These are phyloP conservation scores for Fonsecaea monophora DNA, from an alignment of 2,329 filamentous ascomycete genomes.

Conservation along the genomic window DNA sequence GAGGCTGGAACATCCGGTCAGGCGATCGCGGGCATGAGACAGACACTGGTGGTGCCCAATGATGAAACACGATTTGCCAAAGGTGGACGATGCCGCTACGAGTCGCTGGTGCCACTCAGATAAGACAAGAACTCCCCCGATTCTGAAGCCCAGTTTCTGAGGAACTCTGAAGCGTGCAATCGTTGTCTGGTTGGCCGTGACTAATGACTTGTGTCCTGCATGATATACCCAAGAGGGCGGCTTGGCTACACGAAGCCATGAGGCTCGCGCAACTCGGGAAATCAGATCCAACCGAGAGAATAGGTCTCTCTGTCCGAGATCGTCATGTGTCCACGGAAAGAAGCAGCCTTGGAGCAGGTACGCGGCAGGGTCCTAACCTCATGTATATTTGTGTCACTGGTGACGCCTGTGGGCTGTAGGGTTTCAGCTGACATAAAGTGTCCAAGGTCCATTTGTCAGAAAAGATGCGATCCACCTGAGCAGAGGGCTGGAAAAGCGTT, in stretches of 20 bases:
- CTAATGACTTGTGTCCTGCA: background rate
- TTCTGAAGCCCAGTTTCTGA: background rate
- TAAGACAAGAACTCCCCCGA: background rate
- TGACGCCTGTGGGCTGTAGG: background rate
- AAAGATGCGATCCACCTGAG: background rate
- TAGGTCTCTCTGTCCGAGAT: background rate
- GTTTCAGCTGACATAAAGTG: conserved; percentile 13
- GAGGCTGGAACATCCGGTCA: background rate
- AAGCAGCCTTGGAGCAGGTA: background rate
- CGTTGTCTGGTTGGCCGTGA: background rate
- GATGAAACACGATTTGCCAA: background rate
- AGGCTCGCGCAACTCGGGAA: conserved; percentile 4
- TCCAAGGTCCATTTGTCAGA: conserved; percentile 13
- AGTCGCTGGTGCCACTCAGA: background rate
- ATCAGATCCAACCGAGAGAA: background rate
- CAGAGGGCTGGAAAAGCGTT: background rate
- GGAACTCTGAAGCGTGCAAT: background rate
- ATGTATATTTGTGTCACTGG: background rate
- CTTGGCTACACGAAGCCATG: background rate
- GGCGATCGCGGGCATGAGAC: background rate
- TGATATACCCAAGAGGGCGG: background rate
- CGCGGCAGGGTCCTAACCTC: background rate
- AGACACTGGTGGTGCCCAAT: background rate
- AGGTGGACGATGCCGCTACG: background rate
- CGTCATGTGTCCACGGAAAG: background rate